Evolutionary conservation across 441 rosid species (phyloP).

Genomic region (Bocquillonia castaneifolia): DNA sequence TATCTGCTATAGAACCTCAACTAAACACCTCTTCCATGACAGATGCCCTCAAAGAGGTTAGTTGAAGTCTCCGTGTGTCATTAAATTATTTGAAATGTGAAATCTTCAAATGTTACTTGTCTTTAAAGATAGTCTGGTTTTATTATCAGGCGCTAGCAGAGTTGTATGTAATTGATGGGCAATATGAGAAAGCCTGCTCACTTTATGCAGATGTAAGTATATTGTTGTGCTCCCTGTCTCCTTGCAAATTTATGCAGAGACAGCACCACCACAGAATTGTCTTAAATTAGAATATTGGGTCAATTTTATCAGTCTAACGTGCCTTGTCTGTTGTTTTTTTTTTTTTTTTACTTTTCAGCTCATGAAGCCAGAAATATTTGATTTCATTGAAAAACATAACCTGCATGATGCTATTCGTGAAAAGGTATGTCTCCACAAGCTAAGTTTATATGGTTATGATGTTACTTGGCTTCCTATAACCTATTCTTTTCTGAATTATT

Average conservation of each 20-base stretch:
- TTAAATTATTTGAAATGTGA: conserved; percentile 15
- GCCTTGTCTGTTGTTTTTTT: conserved; percentile 9
- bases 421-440: conserved; percentile 56
- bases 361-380: conserved; percentile 83
- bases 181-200: conserved; percentile 83
- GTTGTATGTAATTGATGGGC: conserved; percentile 83
- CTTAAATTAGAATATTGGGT: not conserved
- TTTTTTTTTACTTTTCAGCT: conserved; percentile 60
- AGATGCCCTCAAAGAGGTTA: conserved; percentile 90
- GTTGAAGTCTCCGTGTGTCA: conserved; percentile 15
- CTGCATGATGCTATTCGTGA: conserved; percentile 79
- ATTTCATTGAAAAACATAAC: conserved; percentile 78
- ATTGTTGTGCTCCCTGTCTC: conserved; percentile 10
- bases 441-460: conserved; percentile 7
- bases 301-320: conserved; percentile 16
- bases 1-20: conserved; percentile 96
- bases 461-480: conserved; percentile 17
- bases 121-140: conserved; percentile 24
- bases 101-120: conserved; percentile 19
- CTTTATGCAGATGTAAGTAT: conserved; percentile 95
- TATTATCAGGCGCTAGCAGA: conserved; percentile 77
- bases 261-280: not conserved
- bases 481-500: not conserved
- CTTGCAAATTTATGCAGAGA: conserved; percentile 17
- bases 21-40: conserved; percentile 94